Percentiles rank a stretch among this genome's conserved stretches.
Conservation (phyloP, 108 stramenopile genomes). For the Conticribra guillardii region DNA sequence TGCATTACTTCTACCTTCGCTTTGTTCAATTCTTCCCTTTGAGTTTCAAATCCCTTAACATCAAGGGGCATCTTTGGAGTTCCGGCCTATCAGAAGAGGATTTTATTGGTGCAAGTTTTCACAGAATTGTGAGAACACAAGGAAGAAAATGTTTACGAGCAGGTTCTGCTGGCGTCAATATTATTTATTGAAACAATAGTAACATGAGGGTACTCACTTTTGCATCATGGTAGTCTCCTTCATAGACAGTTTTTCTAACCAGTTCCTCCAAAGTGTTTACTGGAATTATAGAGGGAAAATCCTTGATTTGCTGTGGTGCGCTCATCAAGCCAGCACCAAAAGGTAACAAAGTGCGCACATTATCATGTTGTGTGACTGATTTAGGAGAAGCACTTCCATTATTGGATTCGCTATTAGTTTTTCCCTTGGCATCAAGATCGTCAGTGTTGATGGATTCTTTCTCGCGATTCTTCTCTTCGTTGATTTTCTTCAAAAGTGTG, state of each 20-base stretch:
- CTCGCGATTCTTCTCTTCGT: constrained; percentile 14
- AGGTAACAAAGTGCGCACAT: constrained; percentile 41
- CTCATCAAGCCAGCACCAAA: constrained; percentile 73
- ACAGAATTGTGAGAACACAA: too few relatives aligned
- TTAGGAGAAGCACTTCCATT: constrained; percentile 12
- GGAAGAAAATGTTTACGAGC: too few relatives aligned
- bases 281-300: constrained; percentile 43
- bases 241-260: constrained; percentile 56
- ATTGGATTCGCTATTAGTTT: not conserved
- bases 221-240: constrained; percentile 54
- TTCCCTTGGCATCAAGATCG: not conserved
- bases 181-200: too few relatives aligned
- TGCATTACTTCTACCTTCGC: constrained; percentile 65
- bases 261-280: constrained; percentile 60
- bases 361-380: constrained; percentile 25
- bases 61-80: constrained; percentile 62
- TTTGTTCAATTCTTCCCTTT: constrained; percentile 54
- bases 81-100: constrained; percentile 29
- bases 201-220: constrained; percentile 31
- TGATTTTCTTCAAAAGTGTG: constrained; percentile 3
- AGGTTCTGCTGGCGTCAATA: too few relatives aligned
- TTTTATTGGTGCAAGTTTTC: too few relatives aligned
- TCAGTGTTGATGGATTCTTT: constrained; percentile 2
- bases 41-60: constrained; percentile 62
- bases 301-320: constrained; percentile 56